phyloP scores from a whole-genome alignment of 371 early-diverging fungal genomes.

The Dinochytrium kinnereticum region DNA sequence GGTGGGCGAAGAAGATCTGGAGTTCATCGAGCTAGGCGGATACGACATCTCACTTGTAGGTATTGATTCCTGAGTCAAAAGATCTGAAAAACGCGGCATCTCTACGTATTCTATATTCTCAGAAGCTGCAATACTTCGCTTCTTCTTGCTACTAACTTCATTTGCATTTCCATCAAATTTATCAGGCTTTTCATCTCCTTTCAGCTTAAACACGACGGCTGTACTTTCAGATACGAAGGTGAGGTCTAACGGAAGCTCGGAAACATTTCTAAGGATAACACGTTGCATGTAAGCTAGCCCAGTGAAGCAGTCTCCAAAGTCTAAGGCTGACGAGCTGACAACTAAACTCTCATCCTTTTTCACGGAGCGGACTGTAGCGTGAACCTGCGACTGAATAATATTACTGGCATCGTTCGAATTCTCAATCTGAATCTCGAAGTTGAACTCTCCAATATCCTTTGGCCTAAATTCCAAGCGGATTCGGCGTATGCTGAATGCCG shows the following conservation, averaged over 20 bases:
- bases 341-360: slow-evolving; percentile 77
- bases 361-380: slow-evolving; percentile 80
- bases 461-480: slow-evolving; percentile 88
- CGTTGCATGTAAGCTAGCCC: slow-evolving; percentile 81
- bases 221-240: slow-evolving; percentile 81
- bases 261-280: slow-evolving; percentile 82
- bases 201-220: slow-evolving; percentile 59
- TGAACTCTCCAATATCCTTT: slow-evolving; percentile 85
- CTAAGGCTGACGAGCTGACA: slow-evolving; percentile 71
- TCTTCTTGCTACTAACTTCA: too few species aligned
- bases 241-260: slow-evolving; percentile 79
- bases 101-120: not conserved
- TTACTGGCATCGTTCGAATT: slow-evolving; percentile 88
- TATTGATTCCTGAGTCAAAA: slow-evolving; percentile 29
- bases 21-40: slow-evolving; percentile 31
- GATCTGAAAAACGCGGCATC: slow-evolving; percentile 18
- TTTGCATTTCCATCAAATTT: not conserved
- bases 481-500: slow-evolving; percentile 72
- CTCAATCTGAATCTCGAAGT: slow-evolving; percentile 85
- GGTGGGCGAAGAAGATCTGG: slow-evolving; percentile 29
- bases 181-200: slow-evolving; percentile 42
- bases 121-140: not conserved
- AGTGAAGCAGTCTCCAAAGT: slow-evolving; percentile 94
- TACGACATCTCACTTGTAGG: slow-evolving; percentile 37
- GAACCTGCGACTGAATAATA: slow-evolving; percentile 77